These are phyloP conservation scores for Rubus idaeus DNA, from an alignment of 306 rosid species.

Conservation along the genomic window DNA sequence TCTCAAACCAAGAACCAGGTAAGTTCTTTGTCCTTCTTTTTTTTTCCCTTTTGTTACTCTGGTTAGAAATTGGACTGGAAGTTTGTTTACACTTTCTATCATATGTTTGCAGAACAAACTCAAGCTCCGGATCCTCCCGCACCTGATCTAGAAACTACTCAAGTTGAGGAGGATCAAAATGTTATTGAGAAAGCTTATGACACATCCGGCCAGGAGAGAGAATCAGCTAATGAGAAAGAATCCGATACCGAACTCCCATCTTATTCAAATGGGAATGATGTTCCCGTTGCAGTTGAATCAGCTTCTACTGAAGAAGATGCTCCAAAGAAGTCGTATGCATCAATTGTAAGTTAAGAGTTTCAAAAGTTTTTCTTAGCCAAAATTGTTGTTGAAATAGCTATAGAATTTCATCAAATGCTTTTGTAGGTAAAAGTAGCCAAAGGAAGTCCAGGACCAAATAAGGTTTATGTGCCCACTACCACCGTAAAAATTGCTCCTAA, in stretches of 20 bases:
- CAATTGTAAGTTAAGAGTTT: slow-evolving; percentile 51
- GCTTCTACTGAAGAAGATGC: slow-evolving; percentile 48
- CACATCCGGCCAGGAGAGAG: slow-evolving; percentile 42
- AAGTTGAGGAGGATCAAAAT: slow-evolving; percentile 29
- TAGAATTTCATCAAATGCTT: slow-evolving; percentile 27
- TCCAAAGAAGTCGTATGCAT: slow-evolving; percentile 76
- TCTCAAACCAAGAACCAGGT: slow-evolving; percentile 51
- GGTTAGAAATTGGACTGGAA: slow-evolving; percentile 12
- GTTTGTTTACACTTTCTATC: slow-evolving; percentile 14
- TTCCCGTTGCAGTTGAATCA: slow-evolving; percentile 38
- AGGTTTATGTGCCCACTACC: slow-evolving; percentile 62
- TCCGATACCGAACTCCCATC: slow-evolving; percentile 35
- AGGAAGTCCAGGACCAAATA: slow-evolving; percentile 43
- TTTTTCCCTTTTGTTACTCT: neutral
- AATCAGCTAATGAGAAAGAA: slow-evolving; percentile 36
- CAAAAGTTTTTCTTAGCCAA: slow-evolving; percentile 20
- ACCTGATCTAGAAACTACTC: slow-evolving; percentile 40
- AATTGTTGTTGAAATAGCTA: slow-evolving; percentile 19
- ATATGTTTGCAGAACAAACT: slow-evolving; percentile 41
- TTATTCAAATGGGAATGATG: slow-evolving; percentile 52
- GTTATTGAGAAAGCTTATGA: slow-evolving; percentile 43
- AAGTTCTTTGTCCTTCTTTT: slow-evolving; percentile 17
- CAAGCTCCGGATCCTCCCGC: slow-evolving; percentile 50
- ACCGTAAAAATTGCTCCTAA: slow-evolving; percentile 36
- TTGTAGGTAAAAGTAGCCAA: slow-evolving; percentile 68